phyloP scores from a whole-genome alignment of 2,329 filamentous ascomycete genomes.

The Aspergillus ruber region DNA sequence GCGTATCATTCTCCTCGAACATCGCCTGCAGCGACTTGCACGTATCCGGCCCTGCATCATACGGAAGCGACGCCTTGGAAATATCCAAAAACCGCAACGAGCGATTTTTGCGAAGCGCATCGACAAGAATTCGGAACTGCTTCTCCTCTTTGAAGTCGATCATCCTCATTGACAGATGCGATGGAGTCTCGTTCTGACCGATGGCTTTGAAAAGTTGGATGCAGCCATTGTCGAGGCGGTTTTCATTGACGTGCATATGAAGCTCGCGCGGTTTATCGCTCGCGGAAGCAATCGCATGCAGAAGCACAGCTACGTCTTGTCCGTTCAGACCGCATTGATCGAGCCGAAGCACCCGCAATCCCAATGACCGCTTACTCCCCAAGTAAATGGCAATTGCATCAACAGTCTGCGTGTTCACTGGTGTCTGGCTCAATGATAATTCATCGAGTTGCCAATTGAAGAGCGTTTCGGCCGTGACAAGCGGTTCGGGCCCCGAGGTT shows the following conservation, averaged over 20 bases:
- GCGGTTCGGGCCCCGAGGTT: conserved; percentile 56
- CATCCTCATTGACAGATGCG: conserved; percentile 60
- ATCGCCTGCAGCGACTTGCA: conserved; percentile 57
- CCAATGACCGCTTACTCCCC: conserved; percentile 53
- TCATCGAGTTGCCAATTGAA: conserved; percentile 63
- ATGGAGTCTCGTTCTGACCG: conserved; percentile 51
- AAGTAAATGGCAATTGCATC: conserved; percentile 62
- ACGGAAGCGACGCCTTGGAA: conserved; percentile 63
- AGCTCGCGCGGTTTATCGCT: conserved; percentile 49
- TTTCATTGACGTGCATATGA: conserved; percentile 61
- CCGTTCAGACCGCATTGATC: conserved; percentile 63
- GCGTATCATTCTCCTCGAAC: conserved; percentile 60
- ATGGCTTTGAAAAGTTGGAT: conserved; percentile 39
- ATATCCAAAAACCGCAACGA: conserved; percentile 61
- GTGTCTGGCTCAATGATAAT: conserved; percentile 57
- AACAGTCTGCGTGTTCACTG: conserved; percentile 56
- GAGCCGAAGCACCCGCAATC: conserved; percentile 55
- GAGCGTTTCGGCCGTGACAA: conserved; percentile 61
- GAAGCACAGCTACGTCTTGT: conserved; percentile 57
- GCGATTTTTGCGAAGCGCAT: conserved; percentile 56
- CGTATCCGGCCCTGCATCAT: conserved; percentile 62
- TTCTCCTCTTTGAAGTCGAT: conserved; percentile 62
- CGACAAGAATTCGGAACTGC: conserved; percentile 57
- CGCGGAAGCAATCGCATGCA: conserved; percentile 54
- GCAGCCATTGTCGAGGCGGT: conserved; percentile 42